Conservation (phyloP, 2,329 filamentous ascomycete genomes). For the Ophiosphaerella korrae region DNA sequence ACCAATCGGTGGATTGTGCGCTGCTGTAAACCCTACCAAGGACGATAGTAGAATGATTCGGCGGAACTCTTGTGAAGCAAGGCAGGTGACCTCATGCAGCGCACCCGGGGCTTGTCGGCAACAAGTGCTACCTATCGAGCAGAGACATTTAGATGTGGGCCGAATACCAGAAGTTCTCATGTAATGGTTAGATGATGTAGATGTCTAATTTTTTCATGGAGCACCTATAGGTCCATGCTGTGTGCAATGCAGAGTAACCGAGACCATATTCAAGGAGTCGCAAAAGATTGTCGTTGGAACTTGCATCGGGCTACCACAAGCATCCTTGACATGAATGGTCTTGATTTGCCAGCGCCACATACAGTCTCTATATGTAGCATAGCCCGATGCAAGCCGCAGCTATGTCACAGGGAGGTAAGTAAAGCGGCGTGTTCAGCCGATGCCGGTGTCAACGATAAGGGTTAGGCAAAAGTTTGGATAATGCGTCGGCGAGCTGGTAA, state of each 20-base stretch:
- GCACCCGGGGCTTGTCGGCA: neutral
- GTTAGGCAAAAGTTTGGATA: neutral
- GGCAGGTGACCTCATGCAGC: constrained; percentile 5
- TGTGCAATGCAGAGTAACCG: neutral
- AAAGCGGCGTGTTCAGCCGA: constrained; percentile 8
- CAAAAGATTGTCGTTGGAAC: constrained; percentile 17
- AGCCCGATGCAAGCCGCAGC: constrained; percentile 21
- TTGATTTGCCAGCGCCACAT: constrained; percentile 29
- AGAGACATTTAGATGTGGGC: no score
- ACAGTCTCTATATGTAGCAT: constrained; percentile 23
- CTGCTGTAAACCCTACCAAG: constrained; percentile 9
- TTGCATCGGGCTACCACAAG: constrained; percentile 22
- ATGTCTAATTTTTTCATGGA: neutral
- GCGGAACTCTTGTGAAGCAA: constrained; percentile 1
- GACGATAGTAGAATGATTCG: constrained; percentile 2
- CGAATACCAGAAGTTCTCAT: no score
- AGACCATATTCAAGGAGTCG: constrained; percentile 9
- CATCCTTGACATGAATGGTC: constrained; percentile 24
- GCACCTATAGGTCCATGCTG: constrained; percentile 12
- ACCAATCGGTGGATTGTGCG: neutral
- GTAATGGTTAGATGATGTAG: neutral
- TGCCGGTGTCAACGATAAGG: neutral
- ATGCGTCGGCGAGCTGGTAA: neutral
- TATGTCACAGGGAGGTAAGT: constrained; percentile 18
- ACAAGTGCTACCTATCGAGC: neutral